Conservation (phyloP, 2,329 filamentous ascomycete species). For the Penicillium sp. region DNA sequence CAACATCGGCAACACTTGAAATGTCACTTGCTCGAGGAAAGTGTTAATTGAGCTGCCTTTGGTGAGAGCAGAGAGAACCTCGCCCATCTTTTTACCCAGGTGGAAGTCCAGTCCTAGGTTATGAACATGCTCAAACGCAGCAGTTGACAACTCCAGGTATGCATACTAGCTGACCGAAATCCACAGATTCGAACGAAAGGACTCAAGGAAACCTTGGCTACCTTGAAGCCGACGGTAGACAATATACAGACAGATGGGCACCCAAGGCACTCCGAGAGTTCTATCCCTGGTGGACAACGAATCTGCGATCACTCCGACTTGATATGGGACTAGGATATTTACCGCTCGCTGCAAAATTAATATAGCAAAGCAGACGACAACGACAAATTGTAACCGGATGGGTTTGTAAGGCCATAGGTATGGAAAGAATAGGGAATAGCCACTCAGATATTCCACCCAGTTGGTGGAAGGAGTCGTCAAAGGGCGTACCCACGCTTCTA, state of each 20-base stretch:
- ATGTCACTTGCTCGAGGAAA: conserved; percentile 63
- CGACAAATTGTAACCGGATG: conserved; percentile 66
- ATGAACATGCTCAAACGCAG: conserved; percentile 95
- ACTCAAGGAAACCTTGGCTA: conserved; percentile 63
- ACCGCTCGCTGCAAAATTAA: conserved; percentile 74
- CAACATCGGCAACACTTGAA: conserved; percentile 59
- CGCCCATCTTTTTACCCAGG: conserved; percentile 51
- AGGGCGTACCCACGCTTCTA: conserved; percentile 76
- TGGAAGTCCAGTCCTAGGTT: conserved; percentile 66
- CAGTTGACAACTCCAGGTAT: conserved; percentile 83
- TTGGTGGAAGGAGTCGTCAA: conserved; percentile 79
- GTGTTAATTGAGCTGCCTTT: conserved; percentile 51
- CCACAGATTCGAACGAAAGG: conserved; percentile 78
- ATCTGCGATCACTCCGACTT: conserved; percentile 70
- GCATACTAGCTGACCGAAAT: conserved; percentile 92
- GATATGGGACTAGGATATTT: conserved; percentile 76
- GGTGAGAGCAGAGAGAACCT: conserved; percentile 51
- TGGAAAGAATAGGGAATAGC: conserved; percentile 78
- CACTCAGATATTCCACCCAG: conserved; percentile 89
- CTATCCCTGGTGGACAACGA: conserved; percentile 44
- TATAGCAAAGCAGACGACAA: conserved; percentile 76
- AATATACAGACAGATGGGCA: conserved; percentile 69
- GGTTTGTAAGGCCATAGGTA: conserved; percentile 70
- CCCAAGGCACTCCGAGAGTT: conserved; percentile 55
- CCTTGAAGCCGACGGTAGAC: conserved; percentile 73